Evolutionary conservation across 75 land plant species (phyloP), one percentile per base, ranked within the genome.

Genomic region (Isoetes taiwanensis): DNA sequence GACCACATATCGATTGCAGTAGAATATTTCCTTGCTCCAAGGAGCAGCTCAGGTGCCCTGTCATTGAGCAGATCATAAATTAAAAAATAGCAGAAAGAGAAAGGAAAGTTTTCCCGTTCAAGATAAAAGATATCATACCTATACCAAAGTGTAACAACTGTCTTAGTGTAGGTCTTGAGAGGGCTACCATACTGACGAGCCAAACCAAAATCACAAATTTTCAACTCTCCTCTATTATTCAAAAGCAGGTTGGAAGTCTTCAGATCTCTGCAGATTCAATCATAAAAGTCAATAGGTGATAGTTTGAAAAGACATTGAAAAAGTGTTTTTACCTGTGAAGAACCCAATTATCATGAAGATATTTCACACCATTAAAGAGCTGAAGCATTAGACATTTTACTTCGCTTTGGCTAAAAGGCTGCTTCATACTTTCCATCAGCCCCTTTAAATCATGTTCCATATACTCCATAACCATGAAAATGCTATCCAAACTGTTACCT

Each of bases 1-100:
- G 99, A 94, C 99, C 99, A 94, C 99, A 94, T 94, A 56, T 94
- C 99, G 66, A 94, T 71, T n/a, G 99, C 86, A 20, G 96, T 85
- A 48, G 96, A 88, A 56, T 94, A 94, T 38, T 89, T 68, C 57
- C 72, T 94, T 58, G 78, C 72, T 59, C 96, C 97, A 6, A 94
- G 54, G 3, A 94, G 74, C 42, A 94, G 84, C 68, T 94, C 99
- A 25, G 99, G 99, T 34, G 96, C 81, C 77, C 99, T 87, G 69
- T 9, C 61, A 21, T n/a, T n/a, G n/a, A n/a, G n/a, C n/a, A n/a
- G n/a, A n/a, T n/a, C n/a, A n/a, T n/a, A n/a, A n/a, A n/a, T n/a
- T n/a, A n/a, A n/a, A n/a, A n/a, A n/a, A n/a, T n/a, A n/a, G n/a
- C n/a, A n/a, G n/a, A n/a, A n/a, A n/a, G n/a, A n/a, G n/a, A n/a